phyloP scores from a whole-genome alignment of 2,329 filamentous ascomycete genomes.

The Neofusicoccum umdonicola region DNA sequence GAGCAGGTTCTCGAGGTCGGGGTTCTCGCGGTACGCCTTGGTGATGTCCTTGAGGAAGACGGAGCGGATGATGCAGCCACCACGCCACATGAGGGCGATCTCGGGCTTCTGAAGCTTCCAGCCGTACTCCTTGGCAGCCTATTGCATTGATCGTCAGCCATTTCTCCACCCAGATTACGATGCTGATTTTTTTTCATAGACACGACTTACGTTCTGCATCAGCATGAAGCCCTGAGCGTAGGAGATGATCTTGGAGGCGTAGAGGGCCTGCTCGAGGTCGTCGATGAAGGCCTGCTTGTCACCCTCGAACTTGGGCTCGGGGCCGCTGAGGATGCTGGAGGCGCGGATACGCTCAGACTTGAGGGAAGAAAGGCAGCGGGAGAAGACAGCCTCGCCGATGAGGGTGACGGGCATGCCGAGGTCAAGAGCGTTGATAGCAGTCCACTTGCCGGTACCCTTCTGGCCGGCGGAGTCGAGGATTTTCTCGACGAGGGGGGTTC shows the following conservation, averaged over 20 bases:
- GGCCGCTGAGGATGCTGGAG: constrained; percentile 74
- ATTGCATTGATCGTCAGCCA: constrained; percentile 26
- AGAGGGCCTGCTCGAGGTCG: constrained; percentile 97
- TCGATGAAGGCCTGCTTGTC: constrained; percentile 92
- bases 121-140: constrained; percentile 91
- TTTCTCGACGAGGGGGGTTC: constrained; percentile 90
- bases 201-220: constrained; percentile 80
- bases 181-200: background rate
- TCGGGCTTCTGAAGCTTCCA: constrained; percentile 99
- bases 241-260: constrained; percentile 99
- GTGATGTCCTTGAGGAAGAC: constrained; percentile 99
- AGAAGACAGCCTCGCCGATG: constrained; percentile 95
- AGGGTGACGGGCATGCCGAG: constrained; percentile 98
- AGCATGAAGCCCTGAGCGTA: constrained; percentile 99
- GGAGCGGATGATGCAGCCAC: constrained; percentile 99
- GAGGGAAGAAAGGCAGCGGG: constrained; percentile 88
- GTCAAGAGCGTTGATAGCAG: constrained; percentile 97
- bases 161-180: constrained; percentile 14
- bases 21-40: constrained; percentile 88
- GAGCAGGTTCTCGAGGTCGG: constrained; percentile 94
- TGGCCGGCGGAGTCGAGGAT: constrained; percentile 97
- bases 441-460: constrained; percentile 99
- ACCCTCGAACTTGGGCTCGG: constrained; percentile 76
- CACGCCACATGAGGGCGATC: constrained; percentile 99
- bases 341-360: constrained; percentile 90